These are phyloP conservation scores for Pyrus betulifolia DNA, from an alignment of 306 rosid species.

Conservation along the genomic window DNA sequence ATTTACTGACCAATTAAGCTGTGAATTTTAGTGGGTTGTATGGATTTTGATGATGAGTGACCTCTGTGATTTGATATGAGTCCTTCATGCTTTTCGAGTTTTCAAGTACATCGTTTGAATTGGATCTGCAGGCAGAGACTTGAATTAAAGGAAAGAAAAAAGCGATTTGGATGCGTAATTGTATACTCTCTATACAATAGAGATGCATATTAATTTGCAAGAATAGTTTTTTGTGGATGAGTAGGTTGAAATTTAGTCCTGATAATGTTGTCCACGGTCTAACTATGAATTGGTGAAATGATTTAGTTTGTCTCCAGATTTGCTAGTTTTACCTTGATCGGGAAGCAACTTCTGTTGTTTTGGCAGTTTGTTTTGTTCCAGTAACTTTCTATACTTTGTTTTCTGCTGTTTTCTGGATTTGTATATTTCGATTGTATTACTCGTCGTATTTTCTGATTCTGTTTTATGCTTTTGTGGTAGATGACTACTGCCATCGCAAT, in stretches of 20 bases:
- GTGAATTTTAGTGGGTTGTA: neutral
- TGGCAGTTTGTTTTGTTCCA: neutral
- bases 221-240: neutral
- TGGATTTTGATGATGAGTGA: neutral
- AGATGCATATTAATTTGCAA: neutral
- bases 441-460: neutral
- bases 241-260: neutral
- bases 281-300: neutral
- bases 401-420: neutral
- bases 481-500: slow-evolving; percentile 93
- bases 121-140: neutral
- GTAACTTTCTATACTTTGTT: neutral
- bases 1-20: neutral
- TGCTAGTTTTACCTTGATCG: neutral
- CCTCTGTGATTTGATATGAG: neutral
- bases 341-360: neutral
- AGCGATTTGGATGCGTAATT: neutral
- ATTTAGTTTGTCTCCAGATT: neutral
- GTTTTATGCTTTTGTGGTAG: slow-evolving; percentile 34
- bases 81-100: neutral
- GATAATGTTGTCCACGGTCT: neutral
- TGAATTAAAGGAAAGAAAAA: neutral
- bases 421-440: neutral
- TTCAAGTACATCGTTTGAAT: neutral
- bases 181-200: neutral